Evolutionary conservation across 768 basidiomycete species (phyloP), one percentile per base, ranked within the genome.

Genomic region (Auricularia sp.): DNA sequence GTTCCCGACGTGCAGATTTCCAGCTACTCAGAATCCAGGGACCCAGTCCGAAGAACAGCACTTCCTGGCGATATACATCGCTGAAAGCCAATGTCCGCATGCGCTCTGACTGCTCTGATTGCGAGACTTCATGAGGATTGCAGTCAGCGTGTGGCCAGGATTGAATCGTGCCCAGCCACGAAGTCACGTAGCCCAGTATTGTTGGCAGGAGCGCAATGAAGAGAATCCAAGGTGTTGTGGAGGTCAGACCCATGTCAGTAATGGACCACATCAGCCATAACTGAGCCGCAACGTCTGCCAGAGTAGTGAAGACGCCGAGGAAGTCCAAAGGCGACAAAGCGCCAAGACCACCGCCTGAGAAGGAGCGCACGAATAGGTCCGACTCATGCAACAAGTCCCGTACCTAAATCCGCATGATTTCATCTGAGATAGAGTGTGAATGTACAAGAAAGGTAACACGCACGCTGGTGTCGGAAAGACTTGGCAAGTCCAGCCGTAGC

Each of bases 381-480:
- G 91, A 89, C 75, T 93, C 90, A 66, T 89, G 87, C n/a, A 93
- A 79, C 54, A 92, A 82, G 71, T 91, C 89, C 65, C 88, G 86
- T 29, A 88, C 79, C 39, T 42, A 14, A 14, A 42, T 42, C 13
- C 39, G 39, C 39, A 42, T 42, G 39, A 42, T 42, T 42, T 42
- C 39, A 42, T 42, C 39, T 8, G 39, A 42, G 39, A 42, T 42
- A 8, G 39, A 42, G 39, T 14, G 39, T 42, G 39, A 42, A 42
- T 42, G 39, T 14, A 7, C 13, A 7, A 42, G 39, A 42, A 8
- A 42, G 39, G 39, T 14, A 42, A 42, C 39, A 42, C 39, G 7
- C 39, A 42, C 39, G 65, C 78, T 72, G 61, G 90, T 87, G 71
- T 91, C 89, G 64, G 86, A 78, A 63, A 93, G 81, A 8, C 91